phyloP scores from a whole-genome alignment of 2,329 filamentous ascomycete species.

The Nannizziopsis arthrosporioides region DNA sequence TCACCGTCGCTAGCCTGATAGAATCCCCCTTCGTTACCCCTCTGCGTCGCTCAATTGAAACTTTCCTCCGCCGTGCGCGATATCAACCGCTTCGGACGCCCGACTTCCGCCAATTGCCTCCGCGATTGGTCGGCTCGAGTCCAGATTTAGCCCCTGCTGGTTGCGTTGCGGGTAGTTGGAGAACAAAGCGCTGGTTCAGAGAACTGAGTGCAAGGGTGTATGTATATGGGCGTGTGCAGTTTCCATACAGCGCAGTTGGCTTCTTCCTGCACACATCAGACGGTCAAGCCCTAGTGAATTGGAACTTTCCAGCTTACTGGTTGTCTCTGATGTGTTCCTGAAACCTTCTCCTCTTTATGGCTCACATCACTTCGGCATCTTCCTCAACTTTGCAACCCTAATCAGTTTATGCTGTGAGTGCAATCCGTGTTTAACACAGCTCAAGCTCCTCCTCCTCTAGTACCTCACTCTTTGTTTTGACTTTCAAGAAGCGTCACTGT shows the following conservation, averaged over 20 bases:
- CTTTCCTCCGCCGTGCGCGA: background rate
- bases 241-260: slow-evolving; percentile 1
- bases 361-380: background rate
- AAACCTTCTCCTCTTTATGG: background rate
- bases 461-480: no score
- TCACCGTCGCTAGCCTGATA: background rate
- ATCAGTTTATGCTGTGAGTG: background rate
- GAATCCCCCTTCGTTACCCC: background rate
- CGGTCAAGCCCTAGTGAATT: background rate
- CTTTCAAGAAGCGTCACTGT: no score
- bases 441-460: background rate
- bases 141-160: no score
- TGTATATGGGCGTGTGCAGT: background rate
- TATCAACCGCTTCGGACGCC: no score
- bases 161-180: no score
- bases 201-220: background rate
- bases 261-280: slow-evolving; percentile 5
- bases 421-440: background rate
- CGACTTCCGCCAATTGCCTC: no score
- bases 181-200: no score
- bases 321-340: slow-evolving; percentile 6
- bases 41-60: no score
- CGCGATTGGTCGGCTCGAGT: no score
- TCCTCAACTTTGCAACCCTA: background rate
- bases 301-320: slow-evolving; percentile 1